Evolutionary conservation across 148 eudicot species (phyloP).

Genomic region (Talinum fruticosum): DNA sequence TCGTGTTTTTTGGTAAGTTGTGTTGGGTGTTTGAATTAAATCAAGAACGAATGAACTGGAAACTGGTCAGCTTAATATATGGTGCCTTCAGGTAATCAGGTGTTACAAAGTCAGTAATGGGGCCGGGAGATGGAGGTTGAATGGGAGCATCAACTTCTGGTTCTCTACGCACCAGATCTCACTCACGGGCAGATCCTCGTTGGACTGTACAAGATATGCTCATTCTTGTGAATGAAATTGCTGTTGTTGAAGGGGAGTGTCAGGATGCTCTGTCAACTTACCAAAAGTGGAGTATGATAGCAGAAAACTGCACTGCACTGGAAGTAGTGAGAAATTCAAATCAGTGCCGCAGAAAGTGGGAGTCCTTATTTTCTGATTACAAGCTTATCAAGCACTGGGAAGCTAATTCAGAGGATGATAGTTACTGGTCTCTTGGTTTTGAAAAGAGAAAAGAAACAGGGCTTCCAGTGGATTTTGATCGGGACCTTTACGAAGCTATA

Average conservation of each 20-base stretch:
- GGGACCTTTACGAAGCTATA: slow-evolving; percentile 45
- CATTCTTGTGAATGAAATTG: slow-evolving; percentile 56
- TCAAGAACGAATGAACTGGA: slow-evolving; percentile 5
- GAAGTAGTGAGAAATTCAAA: slow-evolving; percentile 49
- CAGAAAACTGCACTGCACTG: slow-evolving; percentile 54
- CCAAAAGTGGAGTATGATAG: slow-evolving; percentile 69
- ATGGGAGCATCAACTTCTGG: slow-evolving; percentile 29
- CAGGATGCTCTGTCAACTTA: slow-evolving; percentile 53
- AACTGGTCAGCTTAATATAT: not conserved
- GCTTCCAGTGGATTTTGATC: slow-evolving; percentile 42
- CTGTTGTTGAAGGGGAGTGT: slow-evolving; percentile 59
- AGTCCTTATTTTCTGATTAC: slow-evolving; percentile 42
- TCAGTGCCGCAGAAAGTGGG: slow-evolving; percentile 75
- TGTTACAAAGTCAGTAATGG: slow-evolving; percentile 22
- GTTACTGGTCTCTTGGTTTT: slow-evolving; percentile 42
- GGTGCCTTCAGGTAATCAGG: not conserved
- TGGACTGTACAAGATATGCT: slow-evolving; percentile 62
- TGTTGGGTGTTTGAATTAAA: slow-evolving; percentile 18
- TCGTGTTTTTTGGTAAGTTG: not conserved
- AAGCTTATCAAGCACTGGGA: slow-evolving; percentile 35
- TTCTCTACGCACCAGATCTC: slow-evolving; percentile 60
- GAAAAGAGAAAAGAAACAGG: slow-evolving; percentile 31
- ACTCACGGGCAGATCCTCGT: slow-evolving; percentile 43
- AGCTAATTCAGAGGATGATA: slow-evolving; percentile 12
- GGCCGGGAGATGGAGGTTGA: slow-evolving; percentile 19